Conservation (phyloP, 2,329 filamentous ascomycete genomes). For the Simplicillium aogashimaense region DNA sequence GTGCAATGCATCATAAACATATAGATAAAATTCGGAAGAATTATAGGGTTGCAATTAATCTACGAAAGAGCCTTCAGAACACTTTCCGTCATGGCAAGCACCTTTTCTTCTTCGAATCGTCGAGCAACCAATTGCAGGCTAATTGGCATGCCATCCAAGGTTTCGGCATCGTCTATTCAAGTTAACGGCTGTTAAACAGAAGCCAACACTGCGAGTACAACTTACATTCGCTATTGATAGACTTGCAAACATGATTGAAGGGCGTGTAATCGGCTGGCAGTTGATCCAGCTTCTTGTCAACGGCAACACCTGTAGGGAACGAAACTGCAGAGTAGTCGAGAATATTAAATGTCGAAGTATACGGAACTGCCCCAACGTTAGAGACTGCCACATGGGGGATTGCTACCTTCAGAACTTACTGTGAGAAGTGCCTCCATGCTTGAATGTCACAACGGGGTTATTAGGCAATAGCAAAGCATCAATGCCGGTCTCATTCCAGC, state of each 20-base stretch:
- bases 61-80: constrained; percentile 12
- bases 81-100: constrained; percentile 19
- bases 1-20: no score
- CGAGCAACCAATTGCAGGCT: constrained; percentile 32
- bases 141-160: constrained; percentile 31
- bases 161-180: constrained; percentile 23
- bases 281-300: constrained; percentile 28
- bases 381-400: accelerated
- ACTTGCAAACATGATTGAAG: constrained; percentile 24
- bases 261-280: constrained; percentile 18
- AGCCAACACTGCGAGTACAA: constrained; percentile 3
- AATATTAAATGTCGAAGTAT: constrained; percentile 39
- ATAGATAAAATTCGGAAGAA: no score
- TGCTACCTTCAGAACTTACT: constrained; percentile 1
- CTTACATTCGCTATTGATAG: constrained; percentile 32
- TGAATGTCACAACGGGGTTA: constrained; percentile 33
- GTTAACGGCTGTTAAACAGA: constrained; percentile 1
- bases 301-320: constrained; percentile 31
- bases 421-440: constrained; percentile 20
- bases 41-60: no score
- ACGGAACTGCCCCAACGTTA: constrained; percentile 25
- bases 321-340: constrained; percentile 37
- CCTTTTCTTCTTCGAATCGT: constrained; percentile 30
- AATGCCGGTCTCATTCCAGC: constrained; percentile 36
- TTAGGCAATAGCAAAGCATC: constrained; percentile 55